phyloP scores from a whole-genome alignment of 805 yeast genomes.

The Schwanniomyces pseudopolymorphus region DNA sequence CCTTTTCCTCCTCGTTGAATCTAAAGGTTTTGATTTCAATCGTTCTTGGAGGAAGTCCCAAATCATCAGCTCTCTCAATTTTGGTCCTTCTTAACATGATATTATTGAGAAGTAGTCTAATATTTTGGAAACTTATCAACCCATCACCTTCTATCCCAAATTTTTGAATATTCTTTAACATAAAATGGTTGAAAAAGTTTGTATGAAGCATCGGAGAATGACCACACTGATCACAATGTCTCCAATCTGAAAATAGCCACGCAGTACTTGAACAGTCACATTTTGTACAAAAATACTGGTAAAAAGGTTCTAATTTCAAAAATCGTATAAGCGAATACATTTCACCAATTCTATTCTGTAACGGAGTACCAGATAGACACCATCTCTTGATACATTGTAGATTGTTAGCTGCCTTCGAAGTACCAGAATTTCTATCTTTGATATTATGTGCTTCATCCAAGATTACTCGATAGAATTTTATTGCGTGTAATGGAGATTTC shows the following conservation, averaged over 20 bases:
- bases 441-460: constrained; percentile 97
- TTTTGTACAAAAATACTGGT: constrained; percentile 87
- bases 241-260: constrained; percentile 83
- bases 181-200: constrained; percentile 92
- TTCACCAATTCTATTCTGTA: constrained; percentile 96
- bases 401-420: constrained; percentile 86
- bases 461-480: constrained; percentile 79
- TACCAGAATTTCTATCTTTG: constrained; percentile 90
- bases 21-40: constrained; percentile 84
- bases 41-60: constrained; percentile 94
- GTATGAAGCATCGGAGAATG: constrained; percentile 95
- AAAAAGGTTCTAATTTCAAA: constrained; percentile 79
- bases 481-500: constrained; percentile 67
- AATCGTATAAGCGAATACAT: constrained; percentile 89
- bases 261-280: constrained; percentile 81
- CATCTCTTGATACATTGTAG: constrained; percentile 73
- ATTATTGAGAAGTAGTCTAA: constrained; percentile 71
- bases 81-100: constrained; percentile 94
- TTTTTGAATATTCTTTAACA: constrained; percentile 90
- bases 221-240: constrained; percentile 83
- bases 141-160: constrained; percentile 84
- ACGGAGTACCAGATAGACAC: constrained; percentile 95
- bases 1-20: constrained; percentile 94
- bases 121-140: constrained; percentile 67
- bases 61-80: constrained; percentile 93